Base-by-base conservation (phyloP, 192 early-diverging fungal species). In the Umbelopsis ramanniana region DNA sequence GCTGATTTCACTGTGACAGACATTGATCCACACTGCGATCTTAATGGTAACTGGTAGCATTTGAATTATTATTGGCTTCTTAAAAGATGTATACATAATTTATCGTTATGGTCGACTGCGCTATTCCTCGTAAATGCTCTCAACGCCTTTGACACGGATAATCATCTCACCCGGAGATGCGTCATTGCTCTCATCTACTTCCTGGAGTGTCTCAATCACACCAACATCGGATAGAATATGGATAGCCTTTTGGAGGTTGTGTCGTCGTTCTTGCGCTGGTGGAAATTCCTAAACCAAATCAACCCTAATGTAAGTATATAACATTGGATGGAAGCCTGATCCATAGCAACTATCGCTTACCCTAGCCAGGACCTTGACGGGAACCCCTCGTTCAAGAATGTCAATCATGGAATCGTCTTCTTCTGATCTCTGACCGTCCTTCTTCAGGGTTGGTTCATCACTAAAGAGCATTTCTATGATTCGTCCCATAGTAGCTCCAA, bases 101-200 rank as follows among this genome's bases (percentile, higher is more conserved):
- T 63, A 26, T 63, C 12, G 12, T 29, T 63, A 21, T 43, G 0
- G 6, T 67, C 17, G 37, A 29, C 21, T 67, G 35, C 66, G 35
- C 43, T 47, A 52, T 12, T 72, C 52, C 17, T 46, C 53, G 1
- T 57, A 52, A 24, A 72, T 55, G 43, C 52, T 52, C 71, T 53
- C 45, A 7, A 72, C 54, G 1, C 71, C 54, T 45, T 72, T 72
- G 54, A 72, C 55, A 19, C 71, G 71, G 53, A 72, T 60, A 52
- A 72, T 72, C 71, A 72, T 72, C 69, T 70, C 69, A 29, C 69
- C 69, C 50, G 67, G 40, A 33, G 67, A 17, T 52, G 26, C 22
- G 11, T 55, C 71, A 52, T 72, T 38, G 53, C 45, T 24, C 15
- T 72, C 71, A 26, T 37, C 52, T 38, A 72, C 71, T 45, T 72